Percentiles rank a stretch among this genome's conserved stretches.
Evolutionary conservation across 2,329 filamentous ascomycete species (phyloP).

Genomic region (Bisporella sp.): DNA sequence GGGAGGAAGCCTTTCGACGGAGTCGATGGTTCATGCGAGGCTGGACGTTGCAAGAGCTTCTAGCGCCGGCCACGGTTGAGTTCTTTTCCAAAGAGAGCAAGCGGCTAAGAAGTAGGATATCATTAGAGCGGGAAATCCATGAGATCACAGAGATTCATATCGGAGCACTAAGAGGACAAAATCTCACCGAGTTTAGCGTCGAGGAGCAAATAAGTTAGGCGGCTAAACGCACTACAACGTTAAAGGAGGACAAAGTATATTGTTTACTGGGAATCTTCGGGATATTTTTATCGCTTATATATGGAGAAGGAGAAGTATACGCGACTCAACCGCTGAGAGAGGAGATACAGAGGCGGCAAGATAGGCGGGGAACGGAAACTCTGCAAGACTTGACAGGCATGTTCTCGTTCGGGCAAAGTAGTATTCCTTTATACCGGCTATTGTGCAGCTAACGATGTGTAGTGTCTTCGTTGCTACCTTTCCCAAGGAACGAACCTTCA

Average conservation of each 20-base stretch:
- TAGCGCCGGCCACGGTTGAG: conserved; percentile 3
- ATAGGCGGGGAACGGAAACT: neutral
- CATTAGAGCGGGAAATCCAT: neutral
- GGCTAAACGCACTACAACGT: conserved; percentile 25
- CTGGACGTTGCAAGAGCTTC: too few relatives aligned
- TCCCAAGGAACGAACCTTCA: too few relatives aligned
- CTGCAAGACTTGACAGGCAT: neutral
- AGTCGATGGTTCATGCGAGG: too few relatives aligned
- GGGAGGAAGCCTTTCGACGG: too few relatives aligned
- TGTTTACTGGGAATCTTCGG: conserved; percentile 29
- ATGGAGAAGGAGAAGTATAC: conserved; percentile 24
- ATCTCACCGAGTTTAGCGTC: too few relatives aligned
- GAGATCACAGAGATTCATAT: too few relatives aligned
- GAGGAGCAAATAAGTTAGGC: conserved; percentile 31
- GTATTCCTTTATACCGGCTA: neutral
- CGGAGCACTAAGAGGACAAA: too few relatives aligned
- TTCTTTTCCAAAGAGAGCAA: conserved; percentile 1
- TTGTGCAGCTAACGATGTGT: neutral
- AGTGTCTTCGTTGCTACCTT: conserved; percentile 11
- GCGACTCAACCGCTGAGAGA: conserved; percentile 1
- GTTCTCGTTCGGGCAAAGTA: neutral
- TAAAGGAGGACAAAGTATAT: conserved; percentile 33
- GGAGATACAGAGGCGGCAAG: conserved; percentile 2
- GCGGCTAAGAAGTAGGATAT: too few relatives aligned
- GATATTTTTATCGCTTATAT: conserved; percentile 28